Conservation (phyloP, 148 eudicot genomes). For the Camellia japonica region DNA sequence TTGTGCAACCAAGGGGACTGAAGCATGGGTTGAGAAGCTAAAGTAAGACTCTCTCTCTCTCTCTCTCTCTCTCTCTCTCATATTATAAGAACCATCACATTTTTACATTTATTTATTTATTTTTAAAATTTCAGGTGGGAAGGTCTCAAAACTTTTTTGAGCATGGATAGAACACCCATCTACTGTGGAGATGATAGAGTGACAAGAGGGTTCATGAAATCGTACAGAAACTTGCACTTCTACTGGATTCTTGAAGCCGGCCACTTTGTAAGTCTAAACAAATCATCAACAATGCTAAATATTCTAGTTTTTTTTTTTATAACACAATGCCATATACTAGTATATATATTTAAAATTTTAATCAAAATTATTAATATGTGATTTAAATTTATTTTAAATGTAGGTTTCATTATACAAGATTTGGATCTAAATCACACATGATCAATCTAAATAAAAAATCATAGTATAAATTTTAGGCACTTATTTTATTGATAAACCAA, state of each 20-base stretch:
- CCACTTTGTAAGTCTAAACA: slow-evolving; percentile 65
- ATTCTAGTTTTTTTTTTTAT: no score
- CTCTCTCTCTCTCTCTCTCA: neutral
- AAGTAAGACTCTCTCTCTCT: slow-evolving; percentile 40
- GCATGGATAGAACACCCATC: slow-evolving; percentile 52
- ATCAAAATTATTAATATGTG: no score
- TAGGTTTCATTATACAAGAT: no score
- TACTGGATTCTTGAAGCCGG: slow-evolving; percentile 98
- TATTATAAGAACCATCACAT: neutral
- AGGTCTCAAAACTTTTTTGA: slow-evolving; percentile 55
- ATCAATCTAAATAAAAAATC: no score
- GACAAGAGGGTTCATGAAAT: slow-evolving; percentile 68
- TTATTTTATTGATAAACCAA: no score
- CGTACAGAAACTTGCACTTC: slow-evolving; percentile 76
- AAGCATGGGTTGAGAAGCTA: slow-evolving; percentile 88
- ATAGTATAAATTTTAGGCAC: no score
- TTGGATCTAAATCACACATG: no score
- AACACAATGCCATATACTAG: no score
- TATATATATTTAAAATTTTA: no score
- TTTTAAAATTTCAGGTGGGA: slow-evolving; percentile 54
- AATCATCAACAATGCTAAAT: no score
- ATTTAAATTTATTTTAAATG: no score
- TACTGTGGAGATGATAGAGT: slow-evolving; percentile 45
- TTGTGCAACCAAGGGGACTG: slow-evolving; percentile 80
- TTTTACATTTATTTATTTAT: neutral